These are phyloP conservation scores for Iris macrosiphon DNA, from an alignment of 106 monocot genomes.

Conservation along the genomic window DNA sequence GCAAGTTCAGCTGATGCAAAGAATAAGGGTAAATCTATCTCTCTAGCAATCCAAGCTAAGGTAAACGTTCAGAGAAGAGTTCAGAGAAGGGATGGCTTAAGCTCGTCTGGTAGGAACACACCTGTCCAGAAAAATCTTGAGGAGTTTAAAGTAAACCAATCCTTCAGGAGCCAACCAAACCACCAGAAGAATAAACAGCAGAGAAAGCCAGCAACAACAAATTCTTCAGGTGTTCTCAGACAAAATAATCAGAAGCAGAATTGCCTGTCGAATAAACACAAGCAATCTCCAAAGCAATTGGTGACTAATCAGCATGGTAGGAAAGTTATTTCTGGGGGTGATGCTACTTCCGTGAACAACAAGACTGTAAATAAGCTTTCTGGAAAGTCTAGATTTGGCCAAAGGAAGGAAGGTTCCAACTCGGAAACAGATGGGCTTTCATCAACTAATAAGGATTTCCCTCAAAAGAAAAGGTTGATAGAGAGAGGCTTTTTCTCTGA, in stretches of 20 bases:
- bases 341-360: conserved; percentile 25
- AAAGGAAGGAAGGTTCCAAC: conserved; percentile 11
- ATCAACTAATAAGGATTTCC: conserved; percentile 40
- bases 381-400: conserved; percentile 22
- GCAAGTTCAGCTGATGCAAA: conserved; percentile 27
- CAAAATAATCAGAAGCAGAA: conserved; percentile 92
- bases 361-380: conserved; percentile 21
- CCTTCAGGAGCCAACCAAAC: conserved; percentile 27
- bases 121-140: conserved; percentile 24
- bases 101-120: conserved; percentile 15
- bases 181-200: conserved; percentile 41
- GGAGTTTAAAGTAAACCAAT: conserved; percentile 13
- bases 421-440: conserved; percentile 26
- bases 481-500: conserved; percentile 19
- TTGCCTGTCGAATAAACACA: conserved; percentile 33
- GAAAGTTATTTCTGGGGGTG: conserved; percentile 30
- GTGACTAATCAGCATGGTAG: conserved; percentile 31
- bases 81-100: conserved; percentile 41
- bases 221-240: conserved; percentile 39
- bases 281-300: conserved; percentile 22
- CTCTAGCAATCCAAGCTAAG: conserved; percentile 50
- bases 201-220: conserved; percentile 17
- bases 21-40: conserved; percentile 35
- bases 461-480: conserved; percentile 60
- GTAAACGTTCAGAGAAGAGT: conserved; percentile 49